Evolutionary conservation across 106 monocot species (phyloP).

Genomic region (Agapanthus africanus): DNA sequence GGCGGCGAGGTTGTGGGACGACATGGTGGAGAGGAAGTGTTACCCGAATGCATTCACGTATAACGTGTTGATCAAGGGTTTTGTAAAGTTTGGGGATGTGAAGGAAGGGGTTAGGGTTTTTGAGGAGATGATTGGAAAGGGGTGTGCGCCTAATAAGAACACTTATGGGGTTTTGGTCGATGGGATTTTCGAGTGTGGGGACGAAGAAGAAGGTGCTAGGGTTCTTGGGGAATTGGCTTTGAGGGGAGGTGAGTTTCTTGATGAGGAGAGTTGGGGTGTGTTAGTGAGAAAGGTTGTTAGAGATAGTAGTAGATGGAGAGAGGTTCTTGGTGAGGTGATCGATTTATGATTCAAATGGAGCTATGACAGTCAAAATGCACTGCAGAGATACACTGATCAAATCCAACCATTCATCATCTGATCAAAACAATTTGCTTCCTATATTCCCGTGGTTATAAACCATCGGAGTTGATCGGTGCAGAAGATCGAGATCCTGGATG

Average conservation of each 20-base stretch:
- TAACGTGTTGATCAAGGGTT: conserved; percentile 69
- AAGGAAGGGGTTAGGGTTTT: conserved; percentile 48
- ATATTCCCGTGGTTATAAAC: too few species aligned
- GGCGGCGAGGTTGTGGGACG: conserved; percentile 78
- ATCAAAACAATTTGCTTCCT: too few species aligned
- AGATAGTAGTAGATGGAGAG: conserved; percentile 15
- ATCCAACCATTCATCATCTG: too few species aligned
- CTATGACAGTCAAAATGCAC: too few species aligned
- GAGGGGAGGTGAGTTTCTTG: conserved; percentile 11
- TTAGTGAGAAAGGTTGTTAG: conserved; percentile 29
- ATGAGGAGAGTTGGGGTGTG: conserved; percentile 27
- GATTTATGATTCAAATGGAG: not conserved
- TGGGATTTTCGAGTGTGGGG: conserved; percentile 34
- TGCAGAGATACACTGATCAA: too few species aligned
- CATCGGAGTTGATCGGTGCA: too few species aligned
- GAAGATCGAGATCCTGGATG: too few species aligned
- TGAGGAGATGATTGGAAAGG: conserved; percentile 63
- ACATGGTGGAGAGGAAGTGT: conserved; percentile 68
- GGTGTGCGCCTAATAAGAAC: conserved; percentile 30
- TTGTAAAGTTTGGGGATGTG: conserved; percentile 44
- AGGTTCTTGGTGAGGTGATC: conserved; percentile 15
- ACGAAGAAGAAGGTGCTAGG: conserved; percentile 19
- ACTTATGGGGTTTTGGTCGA: conserved; percentile 40
- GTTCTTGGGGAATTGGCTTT: conserved; percentile 20
- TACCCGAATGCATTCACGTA: conserved; percentile 65